A percentile compares a stretch with the other conserved stretches of the same genome.
phyloP scores from a whole-genome alignment of 2,329 filamentous ascomycete genomes.

The Penicillium digitatum region DNA sequence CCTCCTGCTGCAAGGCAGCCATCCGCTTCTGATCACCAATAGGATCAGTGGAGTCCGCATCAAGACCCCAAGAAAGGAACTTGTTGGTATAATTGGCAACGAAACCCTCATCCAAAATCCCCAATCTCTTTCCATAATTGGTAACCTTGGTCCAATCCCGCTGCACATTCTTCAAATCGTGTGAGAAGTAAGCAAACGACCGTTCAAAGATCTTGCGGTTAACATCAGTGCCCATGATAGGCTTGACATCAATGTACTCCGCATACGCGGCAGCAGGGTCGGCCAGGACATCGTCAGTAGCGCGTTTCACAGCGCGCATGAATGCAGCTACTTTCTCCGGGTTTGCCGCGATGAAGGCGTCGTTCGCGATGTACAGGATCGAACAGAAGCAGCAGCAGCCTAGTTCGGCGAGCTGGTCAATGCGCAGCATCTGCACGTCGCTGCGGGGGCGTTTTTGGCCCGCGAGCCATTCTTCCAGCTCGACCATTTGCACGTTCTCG shows the following conservation, averaged over 20 bases:
- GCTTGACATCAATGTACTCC: slow-evolving; percentile 69
- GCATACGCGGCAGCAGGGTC: slow-evolving; percentile 61
- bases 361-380: slow-evolving; percentile 76
- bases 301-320: slow-evolving; percentile 68
- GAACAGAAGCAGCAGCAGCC: slow-evolving; percentile 83
- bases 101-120: slow-evolving; percentile 61
- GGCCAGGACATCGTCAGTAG: slow-evolving; percentile 67
- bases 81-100: slow-evolving; percentile 71
- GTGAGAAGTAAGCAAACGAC: slow-evolving; percentile 71
- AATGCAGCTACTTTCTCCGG: slow-evolving; percentile 64
- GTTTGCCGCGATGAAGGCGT: slow-evolving; percentile 63
- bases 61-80: slow-evolving; percentile 63
- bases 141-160: slow-evolving; percentile 78
- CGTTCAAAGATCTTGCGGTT: slow-evolving; percentile 79
- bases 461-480: slow-evolving; percentile 71
- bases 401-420: slow-evolving; percentile 73
- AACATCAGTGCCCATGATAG: slow-evolving; percentile 62
- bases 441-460: slow-evolving; percentile 58
- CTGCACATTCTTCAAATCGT: slow-evolving; percentile 68
- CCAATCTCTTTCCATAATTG: slow-evolving; percentile 68
- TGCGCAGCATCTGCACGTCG: slow-evolving; percentile 76
- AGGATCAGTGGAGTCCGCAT: slow-evolving; percentile 63
- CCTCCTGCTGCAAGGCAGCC: slow-evolving; percentile 63
- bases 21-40: slow-evolving; percentile 71
- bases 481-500: slow-evolving; percentile 80